Conservation (phyloP, 1,284 basidiomycete genomes). For the Apiotrichum mycotoxinovorans region DNA sequence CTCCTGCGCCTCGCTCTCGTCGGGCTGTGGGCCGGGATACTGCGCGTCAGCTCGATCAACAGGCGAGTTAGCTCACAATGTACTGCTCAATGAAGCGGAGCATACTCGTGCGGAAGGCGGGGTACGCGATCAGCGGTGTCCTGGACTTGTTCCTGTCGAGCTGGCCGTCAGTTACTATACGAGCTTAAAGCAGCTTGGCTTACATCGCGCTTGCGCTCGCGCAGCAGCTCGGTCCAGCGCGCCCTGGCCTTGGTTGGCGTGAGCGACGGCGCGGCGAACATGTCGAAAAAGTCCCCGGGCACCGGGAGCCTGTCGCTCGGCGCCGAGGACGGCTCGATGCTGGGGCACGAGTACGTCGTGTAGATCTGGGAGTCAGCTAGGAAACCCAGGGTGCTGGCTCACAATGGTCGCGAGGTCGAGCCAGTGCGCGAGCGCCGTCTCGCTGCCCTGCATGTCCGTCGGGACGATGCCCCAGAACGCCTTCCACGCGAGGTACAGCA, state of each 20-base stretch:
- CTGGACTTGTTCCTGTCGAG: background rate
- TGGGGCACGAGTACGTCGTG: conserved; percentile 10
- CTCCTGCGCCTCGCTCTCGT: no score
- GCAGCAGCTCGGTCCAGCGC: background rate
- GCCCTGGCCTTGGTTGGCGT: background rate
- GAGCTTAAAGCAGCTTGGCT: no score
- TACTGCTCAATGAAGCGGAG: no score
- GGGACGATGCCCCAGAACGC: conserved; percentile 33
- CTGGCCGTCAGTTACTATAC: background rate
- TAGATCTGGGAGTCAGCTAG: conserved; percentile 13
- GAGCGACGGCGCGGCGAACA: background rate
- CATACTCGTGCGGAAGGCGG: no score
- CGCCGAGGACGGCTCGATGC: conserved; percentile 11
- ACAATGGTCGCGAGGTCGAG: conserved; percentile 36
- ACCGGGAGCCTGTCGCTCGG: conserved; percentile 7
- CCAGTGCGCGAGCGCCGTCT: conserved; percentile 30
- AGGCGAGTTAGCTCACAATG: no score
- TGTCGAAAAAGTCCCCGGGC: background rate
- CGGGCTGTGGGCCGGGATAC: no score
- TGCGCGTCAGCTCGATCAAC: no score
- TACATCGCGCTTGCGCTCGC: no score
- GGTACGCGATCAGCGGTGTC: no score
- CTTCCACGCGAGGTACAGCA: conserved; percentile 32
- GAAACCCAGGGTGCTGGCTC: background rate
- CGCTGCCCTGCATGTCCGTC: conserved; percentile 11